A percentile compares a stretch with the other conserved stretches of the same genome.
Evolutionary conservation across 2,329 filamentous ascomycete genomes (phyloP).

Genomic region (Hypoxylon sp.): DNA sequence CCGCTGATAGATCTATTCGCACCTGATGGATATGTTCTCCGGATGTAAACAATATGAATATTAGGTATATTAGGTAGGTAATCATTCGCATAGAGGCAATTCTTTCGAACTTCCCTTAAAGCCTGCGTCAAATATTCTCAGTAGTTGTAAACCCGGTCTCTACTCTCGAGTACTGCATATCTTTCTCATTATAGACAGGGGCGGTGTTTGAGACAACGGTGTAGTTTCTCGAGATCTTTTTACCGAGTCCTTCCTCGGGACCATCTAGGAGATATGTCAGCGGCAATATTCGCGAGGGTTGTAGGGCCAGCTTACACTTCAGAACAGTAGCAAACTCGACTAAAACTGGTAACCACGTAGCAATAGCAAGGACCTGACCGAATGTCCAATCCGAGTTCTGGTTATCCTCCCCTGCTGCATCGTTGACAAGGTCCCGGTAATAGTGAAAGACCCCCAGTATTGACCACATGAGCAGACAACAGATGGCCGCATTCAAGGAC

Average conservation of each 20-base stretch:
- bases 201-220: not conserved
- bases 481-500: slow-evolving; percentile 38
- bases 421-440: slow-evolving; percentile 45
- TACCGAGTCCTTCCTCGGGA: slow-evolving; percentile 23
- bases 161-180: slow-evolving; percentile 11
- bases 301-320: slow-evolving; percentile 46
- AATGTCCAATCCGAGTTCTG: slow-evolving; percentile 52
- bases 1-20: no score
- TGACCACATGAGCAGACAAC: slow-evolving; percentile 50
- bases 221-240: slow-evolving; percentile 25
- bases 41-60: no score
- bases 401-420: slow-evolving; percentile 38
- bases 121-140: not conserved
- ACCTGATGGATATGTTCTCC: no score
- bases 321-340: slow-evolving; percentile 50
- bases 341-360: slow-evolving; percentile 51
- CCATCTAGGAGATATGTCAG: slow-evolving; percentile 26
- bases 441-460: slow-evolving; percentile 49
- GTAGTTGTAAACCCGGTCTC: not conserved
- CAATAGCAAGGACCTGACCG: slow-evolving; percentile 52
- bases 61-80: not conserved
- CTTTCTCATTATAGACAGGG: not conserved
- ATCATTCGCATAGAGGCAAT: not conserved
- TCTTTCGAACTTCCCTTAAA: not conserved
- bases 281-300: not conserved